Conservation (phyloP, 768 basidiomycete genomes). For the Amanita polypyramis region DNA sequence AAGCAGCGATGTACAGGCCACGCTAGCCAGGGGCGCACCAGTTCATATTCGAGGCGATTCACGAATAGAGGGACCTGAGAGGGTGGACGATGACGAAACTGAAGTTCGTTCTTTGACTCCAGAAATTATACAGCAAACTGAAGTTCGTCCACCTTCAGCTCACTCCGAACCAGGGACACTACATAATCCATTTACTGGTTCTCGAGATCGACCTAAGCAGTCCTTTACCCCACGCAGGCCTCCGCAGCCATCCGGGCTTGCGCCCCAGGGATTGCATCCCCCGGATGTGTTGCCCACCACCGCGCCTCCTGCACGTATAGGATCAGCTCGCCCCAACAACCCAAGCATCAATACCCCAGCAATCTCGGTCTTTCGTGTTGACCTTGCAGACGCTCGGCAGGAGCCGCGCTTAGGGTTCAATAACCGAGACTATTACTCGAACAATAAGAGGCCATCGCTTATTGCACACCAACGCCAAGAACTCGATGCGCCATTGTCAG, state of each 20-base stretch:
- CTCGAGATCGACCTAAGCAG: not conserved
- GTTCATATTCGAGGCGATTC: not conserved
- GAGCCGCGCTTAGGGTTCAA: conserved; percentile 16
- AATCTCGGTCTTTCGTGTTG: conserved; percentile 19
- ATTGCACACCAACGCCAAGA: conserved; percentile 24
- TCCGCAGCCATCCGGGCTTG: not conserved
- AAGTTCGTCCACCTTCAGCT: conserved; percentile 6
- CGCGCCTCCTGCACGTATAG: not conserved
- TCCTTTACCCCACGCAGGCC: not conserved
- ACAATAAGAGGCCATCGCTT: conserved; percentile 24
- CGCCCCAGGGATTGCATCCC: not conserved
- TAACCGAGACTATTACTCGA: conserved; percentile 12
- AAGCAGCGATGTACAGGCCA: not conserved
- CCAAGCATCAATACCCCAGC: conserved; percentile 13
- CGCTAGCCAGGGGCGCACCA: not conserved
- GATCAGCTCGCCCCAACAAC: not conserved
- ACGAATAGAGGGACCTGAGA: not conserved
- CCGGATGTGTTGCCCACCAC: not conserved
- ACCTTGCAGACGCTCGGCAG: conserved; percentile 21
- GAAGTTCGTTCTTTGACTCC: conserved; percentile 2
- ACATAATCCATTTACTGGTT: not conserved
- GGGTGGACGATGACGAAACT: not conserved
- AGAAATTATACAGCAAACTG: conserved; percentile 4
- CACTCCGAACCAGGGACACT: not conserved
- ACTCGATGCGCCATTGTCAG: conserved; percentile 13